A percentile compares a stretch with the other conserved stretches of the same genome.
These are phyloP conservation scores for Thermoascus crustaceus DNA, from an alignment of 2,329 filamentous ascomycete species.

Conservation along the genomic window DNA sequence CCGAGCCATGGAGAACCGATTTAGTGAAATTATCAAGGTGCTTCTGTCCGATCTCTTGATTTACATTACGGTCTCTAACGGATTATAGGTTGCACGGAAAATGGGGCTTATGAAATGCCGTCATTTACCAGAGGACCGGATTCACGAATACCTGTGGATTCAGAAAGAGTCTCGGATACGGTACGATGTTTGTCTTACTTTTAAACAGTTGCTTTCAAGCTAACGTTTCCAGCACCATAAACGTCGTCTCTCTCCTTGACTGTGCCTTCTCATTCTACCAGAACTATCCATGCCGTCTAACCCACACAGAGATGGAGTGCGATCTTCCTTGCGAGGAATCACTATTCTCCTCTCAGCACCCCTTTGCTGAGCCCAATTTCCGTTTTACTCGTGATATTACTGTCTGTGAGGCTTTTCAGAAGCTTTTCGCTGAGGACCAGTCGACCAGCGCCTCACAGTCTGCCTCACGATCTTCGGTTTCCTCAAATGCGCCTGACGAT, in stretches of 20 bases:
- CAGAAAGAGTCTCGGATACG: constrained; percentile 38
- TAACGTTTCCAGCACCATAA: constrained; percentile 26
- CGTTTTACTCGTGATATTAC: constrained; percentile 28
- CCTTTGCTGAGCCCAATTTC: constrained; percentile 35
- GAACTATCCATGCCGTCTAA: constrained; percentile 37
- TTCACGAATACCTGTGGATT: constrained; percentile 35
- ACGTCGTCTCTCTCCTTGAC: constrained; percentile 34
- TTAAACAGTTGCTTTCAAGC: neutral
- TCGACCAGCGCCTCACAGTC: constrained; percentile 4
- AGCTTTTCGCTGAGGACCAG: constrained; percentile 25
- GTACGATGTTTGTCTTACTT: constrained; percentile 15
- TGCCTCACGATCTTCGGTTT: constrained; percentile 1
- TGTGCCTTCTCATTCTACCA: constrained; percentile 39
- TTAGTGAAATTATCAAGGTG: constrained; percentile 36
- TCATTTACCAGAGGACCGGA: constrained; percentile 30
- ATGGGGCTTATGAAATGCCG: constrained; percentile 30
- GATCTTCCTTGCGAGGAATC: constrained; percentile 37
- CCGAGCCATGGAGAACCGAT: constrained; percentile 37
- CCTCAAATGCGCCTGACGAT: constrained; percentile 6
- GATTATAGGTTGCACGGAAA: constrained; percentile 29
- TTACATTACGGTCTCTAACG: constrained; percentile 1
- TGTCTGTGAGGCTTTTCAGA: constrained; percentile 32
- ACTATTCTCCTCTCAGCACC: constrained; percentile 33
- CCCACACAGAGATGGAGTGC: constrained; percentile 33
- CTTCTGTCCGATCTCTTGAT: constrained; percentile 4